phyloP scores from a whole-genome alignment of 139 green algal species.

The Micractinium conductrix region DNA sequence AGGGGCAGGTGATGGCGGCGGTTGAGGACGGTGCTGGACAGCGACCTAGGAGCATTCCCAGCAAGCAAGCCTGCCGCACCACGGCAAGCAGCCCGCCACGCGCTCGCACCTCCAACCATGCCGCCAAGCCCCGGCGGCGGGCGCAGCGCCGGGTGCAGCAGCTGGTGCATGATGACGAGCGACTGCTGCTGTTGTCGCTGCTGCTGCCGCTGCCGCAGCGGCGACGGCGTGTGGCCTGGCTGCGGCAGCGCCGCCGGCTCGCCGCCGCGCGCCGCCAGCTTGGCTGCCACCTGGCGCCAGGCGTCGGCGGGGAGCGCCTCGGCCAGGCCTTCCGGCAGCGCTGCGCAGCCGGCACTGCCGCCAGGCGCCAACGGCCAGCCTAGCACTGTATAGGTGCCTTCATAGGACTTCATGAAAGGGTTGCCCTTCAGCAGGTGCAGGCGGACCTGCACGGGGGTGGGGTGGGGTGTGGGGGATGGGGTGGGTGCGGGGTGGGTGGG shows the following conservation, averaged over 20 bases:
- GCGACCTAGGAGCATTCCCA: too few relatives aligned
- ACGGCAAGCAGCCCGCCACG: too few relatives aligned
- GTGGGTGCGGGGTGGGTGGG: too few relatives aligned
- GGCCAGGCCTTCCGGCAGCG: background rate
- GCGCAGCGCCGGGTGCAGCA: background rate
- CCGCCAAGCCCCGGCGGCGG: background rate
- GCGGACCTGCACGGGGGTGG: background rate
- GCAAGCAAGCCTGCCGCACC: too few relatives aligned
- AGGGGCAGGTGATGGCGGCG: background rate
- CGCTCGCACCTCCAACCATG: conserved; percentile 4
- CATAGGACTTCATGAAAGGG: background rate
- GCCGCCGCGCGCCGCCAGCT: background rate
- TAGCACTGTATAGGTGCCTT: background rate
- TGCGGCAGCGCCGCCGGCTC: too few relatives aligned
- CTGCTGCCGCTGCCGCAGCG: background rate
- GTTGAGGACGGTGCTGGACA: too few relatives aligned
- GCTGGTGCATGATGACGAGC: conserved; percentile 8
- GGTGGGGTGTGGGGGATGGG: too few relatives aligned
- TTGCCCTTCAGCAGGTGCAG: background rate
- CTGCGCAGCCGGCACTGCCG: background rate
- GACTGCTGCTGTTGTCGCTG: background rate
- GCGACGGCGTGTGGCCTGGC: too few relatives aligned
- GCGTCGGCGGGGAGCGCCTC: background rate
- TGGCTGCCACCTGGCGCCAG: background rate
- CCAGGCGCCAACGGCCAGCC: background rate